Evolutionary conservation across 306 rosid genomes (phyloP).

Genomic region (Sechiopsis laciniata): DNA sequence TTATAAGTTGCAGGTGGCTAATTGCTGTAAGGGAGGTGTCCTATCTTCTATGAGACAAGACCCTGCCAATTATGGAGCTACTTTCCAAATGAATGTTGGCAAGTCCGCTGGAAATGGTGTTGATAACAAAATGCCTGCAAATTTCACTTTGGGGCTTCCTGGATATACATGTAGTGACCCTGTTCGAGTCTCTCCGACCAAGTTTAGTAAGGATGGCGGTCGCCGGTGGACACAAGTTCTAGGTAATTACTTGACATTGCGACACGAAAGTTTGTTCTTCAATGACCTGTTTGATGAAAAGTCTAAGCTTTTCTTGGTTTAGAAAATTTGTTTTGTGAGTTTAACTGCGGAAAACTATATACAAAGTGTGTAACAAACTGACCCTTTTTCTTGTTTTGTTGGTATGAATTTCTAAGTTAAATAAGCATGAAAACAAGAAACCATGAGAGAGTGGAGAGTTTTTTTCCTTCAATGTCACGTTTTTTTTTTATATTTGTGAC

Average conservation of each 20-base stretch:
- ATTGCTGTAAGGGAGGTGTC: constrained; percentile 66
- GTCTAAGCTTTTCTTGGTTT: background rate
- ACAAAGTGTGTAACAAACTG: background rate
- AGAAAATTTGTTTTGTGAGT: background rate
- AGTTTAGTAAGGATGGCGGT: constrained; percentile 35
- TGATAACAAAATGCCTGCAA: constrained; percentile 30
- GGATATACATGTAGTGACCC: constrained; percentile 61
- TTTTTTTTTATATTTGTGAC: no score
- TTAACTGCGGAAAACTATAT: background rate
- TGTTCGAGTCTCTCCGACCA: constrained; percentile 42
- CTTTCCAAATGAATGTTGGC: constrained; percentile 49
- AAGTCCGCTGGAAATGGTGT: constrained; percentile 11
- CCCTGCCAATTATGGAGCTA: constrained; percentile 28
- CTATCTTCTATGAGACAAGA: constrained; percentile 58
- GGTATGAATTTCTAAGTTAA: background rate
- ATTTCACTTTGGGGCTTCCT: constrained; percentile 56
- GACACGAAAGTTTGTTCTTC: background rate
- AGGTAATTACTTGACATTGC: constrained; percentile 32
- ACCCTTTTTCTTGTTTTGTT: background rate
- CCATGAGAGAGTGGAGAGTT: background rate
- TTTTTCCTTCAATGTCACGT: background rate
- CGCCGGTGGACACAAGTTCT: constrained; percentile 55
- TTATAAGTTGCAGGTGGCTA: constrained; percentile 44
- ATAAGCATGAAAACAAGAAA: background rate
- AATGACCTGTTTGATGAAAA: background rate